Base-by-base conservation (phyloP, 345 rosid species). In the Aquilaria sinensis region DNA sequence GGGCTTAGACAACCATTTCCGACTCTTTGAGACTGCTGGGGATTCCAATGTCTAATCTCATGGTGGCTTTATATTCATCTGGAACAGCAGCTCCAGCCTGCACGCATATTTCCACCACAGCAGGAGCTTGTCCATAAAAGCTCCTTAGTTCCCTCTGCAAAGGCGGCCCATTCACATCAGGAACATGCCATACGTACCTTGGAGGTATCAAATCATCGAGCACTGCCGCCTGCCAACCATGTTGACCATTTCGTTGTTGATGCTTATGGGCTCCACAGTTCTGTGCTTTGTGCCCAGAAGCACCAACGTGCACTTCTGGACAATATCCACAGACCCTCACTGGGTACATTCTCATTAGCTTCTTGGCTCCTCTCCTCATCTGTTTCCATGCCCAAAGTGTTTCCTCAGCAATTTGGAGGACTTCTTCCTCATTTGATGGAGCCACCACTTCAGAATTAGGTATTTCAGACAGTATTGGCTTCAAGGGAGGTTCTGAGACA, bases 321-420 rank as follows among this genome's bases (percentile, higher is more conserved):
- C 99, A 94, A 69, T 90, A 94, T 46, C 99, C 99, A 49, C 99
- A 94, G 33, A 90, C 97, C 79, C 97, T 80, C 50, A 88, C 96
- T 0, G 61, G 78, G 77, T 94, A 94, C 86, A 88, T 70, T 77
- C 68, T 78, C 99, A 88, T 94, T 56, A 94, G 79, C 83, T 58
- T 88, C 75, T 78, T 88, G 68, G 96, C 74, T 64, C 96, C 97
- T 74, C 74, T 70, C 78, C 90, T 81, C 96, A 90, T 80, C 58
- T 78, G 75, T 62, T 82, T 88, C 97, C 96, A 94, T 14, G 85
- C 89, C 29, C 70, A 61, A 33, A 88, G 74, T 11, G 96, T 94
- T 78, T 90, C 96, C 78, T 85, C 95, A 0, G 95, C 95, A 45
- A 94, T 68, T 49, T 68, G 59, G 70, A 72, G 53, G 43, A 50